Evolutionary conservation across 169 alveolate species (phyloP), one percentile per base, ranked within the genome.

Genomic region (Theileria parva): DNA sequence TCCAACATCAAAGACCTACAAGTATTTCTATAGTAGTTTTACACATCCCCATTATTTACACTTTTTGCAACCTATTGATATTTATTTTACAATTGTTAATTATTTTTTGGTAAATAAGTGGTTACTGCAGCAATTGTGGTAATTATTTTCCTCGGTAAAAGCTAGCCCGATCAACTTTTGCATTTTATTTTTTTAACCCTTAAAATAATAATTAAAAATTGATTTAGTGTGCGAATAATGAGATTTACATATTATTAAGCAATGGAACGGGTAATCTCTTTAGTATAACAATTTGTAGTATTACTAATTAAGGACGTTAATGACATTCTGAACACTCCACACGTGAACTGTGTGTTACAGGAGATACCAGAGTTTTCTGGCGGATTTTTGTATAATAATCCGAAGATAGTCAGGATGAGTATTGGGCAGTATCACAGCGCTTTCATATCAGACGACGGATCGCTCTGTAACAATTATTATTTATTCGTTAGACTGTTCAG

Each of bases 341-440:
- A n/a, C n/a, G 19, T 12, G 7, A 80, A 39, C 1, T 15, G 19
- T 19, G 59, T 3, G 15, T 2, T 72, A 8, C 78, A 72, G 11
- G 21, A 19, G 27, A 37, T 72, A 12, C 3, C 4, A 9, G 25
- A 21, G n/a, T 48, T 37, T 23, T 2, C 75, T 3, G 19, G 9
- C 39, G 25, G 3, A 21, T n/a, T 37, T 2, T 51, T 57, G n/a
- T 72, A 23, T 32, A 32, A 48, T 51, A n/a, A 50, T 9, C 74
- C 74, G 13, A 44, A 70, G 12, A 57, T 85, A 0, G 79, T 78
- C 1, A 76, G 72, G 23, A 85, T 85, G 85, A 77, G 84, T 60
- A 79, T 77, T 9, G 91, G 91, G 0, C 61, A 77, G 25, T n/a
- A 48, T 23, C 91, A 85, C 57, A 81, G 84, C 9, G 91, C 87